Evolutionary conservation across 75 land plant genomes (phyloP), one percentile per base, ranked within the genome.

Genomic region (Larix kaempferi): DNA sequence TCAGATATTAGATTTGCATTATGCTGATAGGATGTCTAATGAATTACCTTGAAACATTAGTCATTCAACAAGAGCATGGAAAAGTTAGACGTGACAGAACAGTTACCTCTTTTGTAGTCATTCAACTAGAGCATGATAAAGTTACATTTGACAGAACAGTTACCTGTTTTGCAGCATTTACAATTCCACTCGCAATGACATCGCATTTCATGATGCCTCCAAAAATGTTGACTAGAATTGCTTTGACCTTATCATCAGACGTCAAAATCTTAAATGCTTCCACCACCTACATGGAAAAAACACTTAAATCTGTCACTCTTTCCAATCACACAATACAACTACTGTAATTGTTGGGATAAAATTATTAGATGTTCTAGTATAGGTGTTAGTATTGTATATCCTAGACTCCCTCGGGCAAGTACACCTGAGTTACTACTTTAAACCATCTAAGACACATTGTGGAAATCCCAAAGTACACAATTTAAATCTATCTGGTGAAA

Each of bases 141-240:
- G n/a, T 49, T 11, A 49, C n/a, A 26, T 52, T 49, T n/a, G 26
- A 44, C 35, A 39, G 57, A 56, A 19, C 59, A 25, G 21, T 14
- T 73, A 96, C 99, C 84, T 91, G 89, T 82, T 98, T 98, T n/a
- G 99, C 99, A 73, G 98, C 99, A 84, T 95, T 95, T 33, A 98
- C 98, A 83, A 98, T 98, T 57, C 99, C 99, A 88, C 96, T 95
- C 52, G 99, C 99, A 76, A 98, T 95, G 15, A 98, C 84, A 84
- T 98, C 97, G 75, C 99, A 98, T 74, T 95, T 93, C 98, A 98
- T 98, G 35, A 98, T 98, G 39, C 99, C 99, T 65, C 99, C 99
- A 87, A 98, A 98, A 21, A 98, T 98, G 83, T 98, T 98, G 59
- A 98, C 99, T 78, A 98, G 69, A 74, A 98, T 98, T 16, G 98